Percentiles rank a stretch among this genome's conserved stretches.
Conservation (phyloP, 495 filamentous ascomycete species). For the Aspergillus kassunensis region DNA sequence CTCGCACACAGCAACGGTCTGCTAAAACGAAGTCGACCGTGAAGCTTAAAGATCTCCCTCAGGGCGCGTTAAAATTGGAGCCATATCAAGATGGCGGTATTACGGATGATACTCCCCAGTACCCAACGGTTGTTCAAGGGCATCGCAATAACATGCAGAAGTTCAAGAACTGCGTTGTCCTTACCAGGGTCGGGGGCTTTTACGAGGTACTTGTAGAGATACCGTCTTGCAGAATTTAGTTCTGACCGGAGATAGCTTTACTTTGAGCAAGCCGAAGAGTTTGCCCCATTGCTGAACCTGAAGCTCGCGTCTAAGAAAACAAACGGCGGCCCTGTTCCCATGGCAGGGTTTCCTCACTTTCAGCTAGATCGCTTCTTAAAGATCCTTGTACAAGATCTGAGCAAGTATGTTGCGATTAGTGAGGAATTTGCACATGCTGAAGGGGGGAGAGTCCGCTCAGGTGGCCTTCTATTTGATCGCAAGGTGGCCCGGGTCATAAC, state of each 20-base stretch:
- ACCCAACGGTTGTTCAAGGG: conserved; percentile 85
- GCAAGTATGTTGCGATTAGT: conserved; percentile 85
- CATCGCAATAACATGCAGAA: conserved; percentile 86
- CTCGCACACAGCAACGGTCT: conserved; percentile 24
- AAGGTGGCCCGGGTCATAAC: conserved; percentile 84
- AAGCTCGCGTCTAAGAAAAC: conserved; percentile 83
- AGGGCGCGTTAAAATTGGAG: conserved; percentile 50
- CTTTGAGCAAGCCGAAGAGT: conserved; percentile 87
- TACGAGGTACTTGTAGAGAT: conserved; percentile 60
- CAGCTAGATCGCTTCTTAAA: conserved; percentile 91
- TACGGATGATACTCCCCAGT: conserved; percentile 54
- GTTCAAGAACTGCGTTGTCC: conserved; percentile 80
- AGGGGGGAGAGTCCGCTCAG: conserved; percentile 61
- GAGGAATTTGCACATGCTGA: conserved; percentile 80
- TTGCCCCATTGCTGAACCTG: conserved; percentile 78
- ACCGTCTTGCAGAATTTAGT: not conserved
- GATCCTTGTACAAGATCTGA: conserved; percentile 83
- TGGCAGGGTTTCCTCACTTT: conserved; percentile 93
- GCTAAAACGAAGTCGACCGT: conserved; percentile 54
- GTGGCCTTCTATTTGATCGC: conserved; percentile 77
- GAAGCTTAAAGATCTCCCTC: conserved; percentile 62
- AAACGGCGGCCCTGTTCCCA: conserved; percentile 67
- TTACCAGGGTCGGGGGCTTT: conserved; percentile 90
- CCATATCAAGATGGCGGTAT: conserved; percentile 43
- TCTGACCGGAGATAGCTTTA: conserved; percentile 56